Conservation (phyloP, 192 early-diverging fungal genomes). For the Coemansia reversa region DNA sequence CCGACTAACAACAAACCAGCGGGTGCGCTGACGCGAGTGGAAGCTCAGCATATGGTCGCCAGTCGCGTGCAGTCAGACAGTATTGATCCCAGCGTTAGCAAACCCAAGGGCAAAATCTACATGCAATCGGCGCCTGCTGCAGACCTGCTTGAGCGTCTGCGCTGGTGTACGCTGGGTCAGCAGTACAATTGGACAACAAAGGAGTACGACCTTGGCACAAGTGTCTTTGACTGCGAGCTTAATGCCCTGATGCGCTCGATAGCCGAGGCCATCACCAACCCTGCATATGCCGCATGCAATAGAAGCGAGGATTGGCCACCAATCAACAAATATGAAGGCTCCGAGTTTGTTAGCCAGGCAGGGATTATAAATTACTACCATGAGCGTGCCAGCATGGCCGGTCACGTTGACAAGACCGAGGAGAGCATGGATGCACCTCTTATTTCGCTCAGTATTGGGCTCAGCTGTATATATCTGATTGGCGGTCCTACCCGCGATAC, state of each 20-base stretch:
- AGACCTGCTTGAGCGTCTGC: constrained; percentile 43
- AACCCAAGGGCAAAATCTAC: constrained; percentile 32
- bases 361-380: constrained; percentile 96
- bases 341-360: constrained; percentile 73
- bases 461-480: constrained; percentile 74
- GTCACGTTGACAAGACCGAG: constrained; percentile 92
- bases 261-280: constrained; percentile 60
- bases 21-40: constrained; percentile 60
- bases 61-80: constrained; percentile 39
- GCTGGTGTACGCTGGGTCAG: constrained; percentile 75
- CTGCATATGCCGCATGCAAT: constrained; percentile 11
- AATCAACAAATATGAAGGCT: constrained; percentile 59
- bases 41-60: constrained; percentile 21
- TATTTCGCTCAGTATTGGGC: constrained; percentile 64
- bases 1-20: background rate
- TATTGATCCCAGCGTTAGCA: constrained; percentile 27
- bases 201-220: constrained; percentile 59
- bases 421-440: constrained; percentile 80
- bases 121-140: constrained; percentile 19
- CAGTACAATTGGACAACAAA: constrained; percentile 84
- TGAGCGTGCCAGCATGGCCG: constrained; percentile 77
- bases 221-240: constrained; percentile 68
- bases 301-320: constrained; percentile 10
- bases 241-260: constrained; percentile 62
- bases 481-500: constrained; percentile 73